These are phyloP conservation scores for Stachybotrys chlorohalonatus DNA, from an alignment of 2,329 filamentous ascomycete genomes.

Conservation along the genomic window DNA sequence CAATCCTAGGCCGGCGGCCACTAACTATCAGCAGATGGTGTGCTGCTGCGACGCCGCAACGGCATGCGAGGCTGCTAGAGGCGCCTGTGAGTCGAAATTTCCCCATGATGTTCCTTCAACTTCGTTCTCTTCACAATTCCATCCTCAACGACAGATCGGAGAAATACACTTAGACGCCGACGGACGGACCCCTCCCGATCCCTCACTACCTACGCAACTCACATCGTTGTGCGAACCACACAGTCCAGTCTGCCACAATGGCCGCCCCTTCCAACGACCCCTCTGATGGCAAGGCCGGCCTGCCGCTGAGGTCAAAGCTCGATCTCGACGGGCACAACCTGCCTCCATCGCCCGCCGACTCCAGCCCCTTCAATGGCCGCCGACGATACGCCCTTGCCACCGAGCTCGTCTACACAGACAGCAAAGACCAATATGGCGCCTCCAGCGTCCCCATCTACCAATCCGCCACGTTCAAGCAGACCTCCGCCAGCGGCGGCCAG, in stretches of 20 bases:
- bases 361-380: constrained; percentile 75
- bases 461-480: constrained; percentile 97
- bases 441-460: constrained; percentile 97
- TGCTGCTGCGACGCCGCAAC: not conserved
- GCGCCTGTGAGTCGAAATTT: not conserved
- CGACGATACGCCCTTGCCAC: constrained; percentile 86
- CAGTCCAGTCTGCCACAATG: constrained; percentile 14
- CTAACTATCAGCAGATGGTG: not conserved
- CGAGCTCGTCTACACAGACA: constrained; percentile 92
- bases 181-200: too few relatives aligned
- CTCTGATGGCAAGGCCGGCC: constrained; percentile 21
- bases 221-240: too few relatives aligned
- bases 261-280: constrained; percentile 12
- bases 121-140: not conserved
- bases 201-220: too few relatives aligned
- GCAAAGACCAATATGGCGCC: constrained; percentile 92
- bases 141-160: not conserved
- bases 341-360: constrained; percentile 86
- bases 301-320: constrained; percentile 44
- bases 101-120: not conserved
- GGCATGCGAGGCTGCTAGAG: not conserved
- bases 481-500: constrained; percentile 65
- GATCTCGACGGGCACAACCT: constrained; percentile 79
- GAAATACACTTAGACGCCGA: too few relatives aligned
- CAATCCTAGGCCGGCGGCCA: too few relatives aligned